A percentile compares a stretch with the other conserved stretches of the same genome.
phyloP scores from a whole-genome alignment of 2,329 filamentous ascomycete genomes.

The Neonectria ditissima region DNA sequence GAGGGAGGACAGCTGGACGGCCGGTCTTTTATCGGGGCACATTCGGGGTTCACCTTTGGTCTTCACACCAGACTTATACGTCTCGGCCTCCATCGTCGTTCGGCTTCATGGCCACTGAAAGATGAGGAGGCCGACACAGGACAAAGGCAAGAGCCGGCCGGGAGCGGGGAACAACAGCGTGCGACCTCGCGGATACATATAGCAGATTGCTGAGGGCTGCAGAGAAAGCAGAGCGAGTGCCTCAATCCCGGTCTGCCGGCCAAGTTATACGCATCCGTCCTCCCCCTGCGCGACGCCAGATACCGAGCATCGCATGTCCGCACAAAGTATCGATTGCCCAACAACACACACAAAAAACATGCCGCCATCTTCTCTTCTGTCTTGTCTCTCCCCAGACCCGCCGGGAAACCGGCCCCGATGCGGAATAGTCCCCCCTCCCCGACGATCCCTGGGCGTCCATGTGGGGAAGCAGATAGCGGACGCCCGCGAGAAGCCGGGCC shows the following conservation, averaged over 20 bases:
- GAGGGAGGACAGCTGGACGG: background rate
- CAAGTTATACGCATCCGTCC: background rate
- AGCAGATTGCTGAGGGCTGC: background rate
- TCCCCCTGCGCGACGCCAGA: background rate
- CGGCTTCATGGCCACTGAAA: too few relatives aligned
- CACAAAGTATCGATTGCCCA: background rate
- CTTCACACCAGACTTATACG: background rate
- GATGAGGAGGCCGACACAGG: too few relatives aligned
- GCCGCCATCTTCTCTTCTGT: too few relatives aligned
- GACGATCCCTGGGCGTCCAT: background rate
- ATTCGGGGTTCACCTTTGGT: background rate
- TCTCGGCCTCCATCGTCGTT: background rate
- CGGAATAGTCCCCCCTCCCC: conserved; percentile 9
- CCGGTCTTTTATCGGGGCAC: background rate
- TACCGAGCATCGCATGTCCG: background rate
- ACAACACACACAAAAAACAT: too few relatives aligned
- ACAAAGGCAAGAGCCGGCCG: too few relatives aligned
- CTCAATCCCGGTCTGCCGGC: background rate
- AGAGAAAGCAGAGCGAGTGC: background rate
- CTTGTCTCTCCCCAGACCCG: background rate
- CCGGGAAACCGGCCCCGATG: conserved; percentile 24
- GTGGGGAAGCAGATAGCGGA: conserved; percentile 23
- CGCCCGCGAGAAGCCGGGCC: conserved; percentile 3
- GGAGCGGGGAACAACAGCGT: too few relatives aligned
- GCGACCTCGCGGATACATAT: too few relatives aligned